Evolutionary conservation across 139 green algal species (phyloP), one percentile per base, ranked within the genome.

Genomic region (Chlorella ohadii): DNA sequence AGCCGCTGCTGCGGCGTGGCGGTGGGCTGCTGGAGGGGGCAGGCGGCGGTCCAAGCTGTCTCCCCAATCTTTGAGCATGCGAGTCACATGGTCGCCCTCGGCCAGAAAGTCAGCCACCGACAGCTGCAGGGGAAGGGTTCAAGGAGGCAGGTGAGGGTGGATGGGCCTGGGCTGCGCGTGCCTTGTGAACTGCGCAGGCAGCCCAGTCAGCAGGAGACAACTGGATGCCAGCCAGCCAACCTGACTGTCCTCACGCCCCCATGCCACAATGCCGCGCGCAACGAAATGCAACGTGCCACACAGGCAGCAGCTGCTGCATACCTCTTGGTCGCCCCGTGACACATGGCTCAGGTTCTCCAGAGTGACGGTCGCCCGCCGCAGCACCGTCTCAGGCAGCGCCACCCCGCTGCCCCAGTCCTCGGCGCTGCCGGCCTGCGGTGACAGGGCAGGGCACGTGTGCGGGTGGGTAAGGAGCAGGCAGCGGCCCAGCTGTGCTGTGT

Each of bases 61-160:
- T 1, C 89, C 89, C 64, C 88, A 89, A n/a, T 85, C 72, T 68
- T 93, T 93, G 23, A 93, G 85, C 51, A 88, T 91, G 38, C 87
- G 75, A 13, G 89, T 93, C 7, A 91, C 84, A 72, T 91, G 84
- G 81, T 93, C 90, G 0, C 85, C 75, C 25, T 89, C 89, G 74
- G 87, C 84, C 23, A 91, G 76, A 36, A 88, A 83, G 17, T 87
- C 73, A 5, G 85, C 82, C 33, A 89, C 74, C 0, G 72, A 64
- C 31, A 82, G 56, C 76, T 82, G 76, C 59, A 9, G 33, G 16
- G 9, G 34, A 13, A 33, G 44, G 6, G 44, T 51, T 51, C 9
- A 9, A 9, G 44, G 9, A 9, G 44, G 9, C 7, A 51, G 44
- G 44, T 6, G 44, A 6, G 9, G 44, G 44, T 9, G 44, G 7